Base-by-base conservation (phyloP, 495 filamentous ascomycete genomes). In the Diplogelasinospora grovesii region DNA sequence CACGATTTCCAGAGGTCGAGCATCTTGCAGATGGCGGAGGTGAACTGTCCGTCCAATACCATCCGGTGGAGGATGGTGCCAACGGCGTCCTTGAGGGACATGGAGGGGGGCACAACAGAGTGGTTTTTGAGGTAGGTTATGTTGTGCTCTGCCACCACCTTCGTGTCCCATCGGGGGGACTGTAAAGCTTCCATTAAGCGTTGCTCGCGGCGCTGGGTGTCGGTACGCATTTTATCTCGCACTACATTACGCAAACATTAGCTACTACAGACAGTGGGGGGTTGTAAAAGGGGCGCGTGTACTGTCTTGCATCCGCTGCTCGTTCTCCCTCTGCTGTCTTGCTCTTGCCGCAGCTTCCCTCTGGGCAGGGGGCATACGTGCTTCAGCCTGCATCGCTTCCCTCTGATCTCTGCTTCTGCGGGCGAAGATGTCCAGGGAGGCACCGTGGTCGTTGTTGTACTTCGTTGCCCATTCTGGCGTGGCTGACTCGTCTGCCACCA, bases 401-500 rank as follows among this genome's bases (percentile, higher is more conserved):
- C 49, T 45, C 44, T 63, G 60, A 44, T 77, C 71, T 22, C 53
- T 39, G 30, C 33, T 49, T 18, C 64, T 45, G 23, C 56, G 36
- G 8, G 64, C 41, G 29, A 70, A 66, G 13, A 30, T 35, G 4
- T 75, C 66, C 11, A 63, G 45, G 2, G 50, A 39, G 16, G 66
- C 63, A n/a, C 56, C 58, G 1, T 56, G 24, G 5, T 68, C 57
- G 37, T 67, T 57, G 30, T 65, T 53, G 35, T 67, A 60, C 14
- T 59, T 58, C 0, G 69, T 71, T 2, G 67, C 63, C 78, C 79
- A 82, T 38, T 75, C 61, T 3, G 79, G 79, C 4, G 75, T 79
- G 2, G 58, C 57, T 1, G 58, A 58, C 48, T 74, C 68, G 37
- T 71, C 63, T n/a, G n/a, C n/a, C 5, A 79, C 63, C 0, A 75